phyloP scores from a whole-genome alignment of 2,329 filamentous ascomycete species.

The Aureobasidium uvarum region DNA sequence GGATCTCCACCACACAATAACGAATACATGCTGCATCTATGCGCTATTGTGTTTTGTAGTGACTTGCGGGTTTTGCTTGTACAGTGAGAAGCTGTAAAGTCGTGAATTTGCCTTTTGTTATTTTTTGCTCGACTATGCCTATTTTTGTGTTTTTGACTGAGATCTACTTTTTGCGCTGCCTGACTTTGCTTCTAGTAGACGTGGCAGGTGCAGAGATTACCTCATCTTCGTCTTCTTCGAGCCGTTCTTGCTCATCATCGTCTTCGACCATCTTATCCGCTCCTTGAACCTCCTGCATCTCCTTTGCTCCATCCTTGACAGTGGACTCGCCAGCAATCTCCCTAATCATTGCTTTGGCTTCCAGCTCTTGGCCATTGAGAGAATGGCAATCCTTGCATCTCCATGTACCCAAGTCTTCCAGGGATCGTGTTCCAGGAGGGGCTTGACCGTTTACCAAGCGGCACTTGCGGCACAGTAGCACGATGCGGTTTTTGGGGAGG shows the following conservation, averaged over 20 bases:
- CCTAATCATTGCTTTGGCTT: conserved; percentile 68
- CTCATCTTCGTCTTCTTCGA: conserved; percentile 29
- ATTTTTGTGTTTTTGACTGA: neutral
- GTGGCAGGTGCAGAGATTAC: conserved; percentile 37
- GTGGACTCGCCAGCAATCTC: conserved; percentile 25
- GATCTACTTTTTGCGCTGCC: conserved; percentile 39
- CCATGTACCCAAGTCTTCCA: conserved; percentile 83
- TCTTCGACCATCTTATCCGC: conserved; percentile 23
- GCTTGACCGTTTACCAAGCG: conserved; percentile 93
- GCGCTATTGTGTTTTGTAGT: too few species aligned
- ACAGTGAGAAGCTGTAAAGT: too few species aligned
- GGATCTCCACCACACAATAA: too few species aligned
- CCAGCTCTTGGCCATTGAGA: conserved; percentile 78
- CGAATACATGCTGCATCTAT: too few species aligned
- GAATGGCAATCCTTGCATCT: conserved; percentile 80
- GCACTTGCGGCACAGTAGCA: conserved; percentile 77
- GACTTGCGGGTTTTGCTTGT: too few species aligned
- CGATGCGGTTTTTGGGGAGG: conserved; percentile 83
- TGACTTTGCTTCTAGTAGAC: conserved; percentile 45
- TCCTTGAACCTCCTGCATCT: conserved; percentile 27
- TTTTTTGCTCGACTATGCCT: neutral
- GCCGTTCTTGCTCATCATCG: conserved; percentile 29
- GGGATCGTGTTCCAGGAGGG: conserved; percentile 73
- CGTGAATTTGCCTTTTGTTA: neutral
- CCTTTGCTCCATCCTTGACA: conserved; percentile 26